Evolutionary conservation across 192 early-diverging fungal genomes (phyloP).

Genomic region (Chytriomyces confervae): DNA sequence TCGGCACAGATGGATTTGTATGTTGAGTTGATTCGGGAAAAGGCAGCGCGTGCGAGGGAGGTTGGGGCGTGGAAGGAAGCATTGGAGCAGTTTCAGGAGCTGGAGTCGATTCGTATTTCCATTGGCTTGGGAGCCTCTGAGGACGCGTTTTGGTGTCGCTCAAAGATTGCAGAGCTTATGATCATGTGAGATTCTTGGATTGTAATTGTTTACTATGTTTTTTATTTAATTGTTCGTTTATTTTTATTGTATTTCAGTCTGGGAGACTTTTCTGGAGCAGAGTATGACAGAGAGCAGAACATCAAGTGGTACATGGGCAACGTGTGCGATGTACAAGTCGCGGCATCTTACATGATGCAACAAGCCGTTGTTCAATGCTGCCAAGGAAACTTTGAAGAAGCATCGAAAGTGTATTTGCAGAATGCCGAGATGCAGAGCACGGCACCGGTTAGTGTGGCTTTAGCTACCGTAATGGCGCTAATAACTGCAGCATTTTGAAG

Average conservation of each 20-base stretch:
- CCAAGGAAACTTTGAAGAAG: constrained; percentile 5
- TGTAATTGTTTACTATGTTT: background rate
- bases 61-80: constrained; percentile 9
- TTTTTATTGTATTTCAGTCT: background rate
- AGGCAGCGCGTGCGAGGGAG: background rate
- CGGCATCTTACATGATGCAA: constrained; percentile 17
- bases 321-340: background rate
- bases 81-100: background rate
- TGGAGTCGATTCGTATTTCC: constrained; percentile 8
- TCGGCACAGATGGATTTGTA: constrained; percentile 15
- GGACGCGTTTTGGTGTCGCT: constrained; percentile 19
- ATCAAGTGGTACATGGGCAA: constrained; percentile 1
- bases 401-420: constrained; percentile 21
- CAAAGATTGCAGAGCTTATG: constrained; percentile 18
- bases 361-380: constrained; percentile 21
- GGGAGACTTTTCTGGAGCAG: constrained; percentile 31
- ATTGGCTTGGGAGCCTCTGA: constrained; percentile 26
- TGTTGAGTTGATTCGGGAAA: constrained; percentile 2
- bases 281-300: constrained; percentile 20
- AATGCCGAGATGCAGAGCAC: background rate
- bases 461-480: too few relatives aligned
- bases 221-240: background rate
- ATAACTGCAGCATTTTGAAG: too few relatives aligned
- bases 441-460: too few relatives aligned
- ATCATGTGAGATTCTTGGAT: constrained; percentile 11